Base-by-base conservation (phyloP, 352 stramenopile genomes). In the Pythium grandisporangium region DNA sequence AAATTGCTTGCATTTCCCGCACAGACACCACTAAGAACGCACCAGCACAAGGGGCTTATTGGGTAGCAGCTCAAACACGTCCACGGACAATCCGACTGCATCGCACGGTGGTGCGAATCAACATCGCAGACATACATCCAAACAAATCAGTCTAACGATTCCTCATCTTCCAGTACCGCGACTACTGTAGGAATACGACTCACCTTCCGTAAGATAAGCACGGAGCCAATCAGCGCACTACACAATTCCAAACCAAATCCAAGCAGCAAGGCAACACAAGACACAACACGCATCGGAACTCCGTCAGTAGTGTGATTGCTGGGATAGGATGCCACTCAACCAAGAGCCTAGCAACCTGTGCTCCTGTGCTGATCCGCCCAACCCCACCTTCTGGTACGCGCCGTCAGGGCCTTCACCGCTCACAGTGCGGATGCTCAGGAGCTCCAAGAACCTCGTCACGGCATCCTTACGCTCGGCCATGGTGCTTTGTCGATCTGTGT, bases 21-120 rank as follows among this genome's bases (percentile, higher is more conserved):
- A n/a, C n/a, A n/a, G n/a, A n/a, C n/a, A n/a, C n/a, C n/a, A n/a
- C n/a, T n/a, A n/a, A n/a, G 20, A 22, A 32, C 48, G 17, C 55
- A 92, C 88, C 36, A 98, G 36, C 0, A 98, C 78, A n/a, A 98
- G 82, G 2, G 84, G 85, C 49, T 95, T 95, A 46, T 80, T 69
- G 27, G 63, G 55, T 1, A 75, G 30, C 6, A 75, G 60, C 16
- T 74, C 56, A 27, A 95, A 61, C 24, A 79, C 53, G 23, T 79
- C 40, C 17, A 81, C 61, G n/a, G 29, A 35, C 3, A 81, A 45
- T 5, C 56, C 63, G n/a, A 80, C 66, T 75, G 30, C 20, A 53
- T 49, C 30, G 48, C 8, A 32, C 27, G 14, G 14, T 32, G 27
- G 27, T n/a, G n/a, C n/a, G n/a, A n/a, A n/a, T n/a, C n/a, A n/a